Conservation (phyloP, 441 rosid genomes). For the Corymbia calophylla region DNA sequence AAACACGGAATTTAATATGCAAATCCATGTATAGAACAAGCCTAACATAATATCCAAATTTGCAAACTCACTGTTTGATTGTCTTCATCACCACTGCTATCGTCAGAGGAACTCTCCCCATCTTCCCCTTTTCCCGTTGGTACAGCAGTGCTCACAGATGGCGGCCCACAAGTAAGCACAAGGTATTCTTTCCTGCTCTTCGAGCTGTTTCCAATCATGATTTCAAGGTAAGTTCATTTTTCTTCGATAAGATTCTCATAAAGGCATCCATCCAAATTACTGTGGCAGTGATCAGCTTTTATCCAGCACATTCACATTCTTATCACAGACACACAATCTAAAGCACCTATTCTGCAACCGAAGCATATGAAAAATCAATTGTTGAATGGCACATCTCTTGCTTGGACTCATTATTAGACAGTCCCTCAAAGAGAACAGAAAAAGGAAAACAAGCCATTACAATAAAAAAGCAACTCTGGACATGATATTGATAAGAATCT, state of each 20-base stretch:
- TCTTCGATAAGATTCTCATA: not conserved
- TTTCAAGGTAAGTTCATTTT: not conserved
- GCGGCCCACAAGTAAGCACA: slow-evolving; percentile 79
- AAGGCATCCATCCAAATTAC: not conserved
- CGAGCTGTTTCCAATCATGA: slow-evolving; percentile 29
- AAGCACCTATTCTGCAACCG: not conserved
- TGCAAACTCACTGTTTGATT: slow-evolving; percentile 35
- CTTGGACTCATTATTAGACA: not conserved
- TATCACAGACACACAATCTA: not conserved
- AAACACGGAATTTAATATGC: not conserved
- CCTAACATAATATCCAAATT: not conserved
- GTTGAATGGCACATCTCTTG: not conserved
- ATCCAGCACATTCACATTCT: not conserved
- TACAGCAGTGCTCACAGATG: slow-evolving; percentile 32
- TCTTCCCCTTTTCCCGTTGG: slow-evolving; percentile 47
- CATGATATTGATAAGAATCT: not conserved
- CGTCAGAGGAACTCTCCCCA: slow-evolving; percentile 59
- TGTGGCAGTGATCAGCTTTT: not conserved
- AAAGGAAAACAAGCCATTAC: not conserved
- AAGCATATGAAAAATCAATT: not conserved
- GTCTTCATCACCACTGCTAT: slow-evolving; percentile 51
- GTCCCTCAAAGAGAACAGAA: not conserved
- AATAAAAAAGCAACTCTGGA: not conserved
- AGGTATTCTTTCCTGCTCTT: slow-evolving; percentile 81
- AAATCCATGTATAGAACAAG: not conserved